These are phyloP conservation scores for Plicaturopsis crispa DNA, from an alignment of 768 basidiomycete species.

Conservation along the genomic window DNA sequence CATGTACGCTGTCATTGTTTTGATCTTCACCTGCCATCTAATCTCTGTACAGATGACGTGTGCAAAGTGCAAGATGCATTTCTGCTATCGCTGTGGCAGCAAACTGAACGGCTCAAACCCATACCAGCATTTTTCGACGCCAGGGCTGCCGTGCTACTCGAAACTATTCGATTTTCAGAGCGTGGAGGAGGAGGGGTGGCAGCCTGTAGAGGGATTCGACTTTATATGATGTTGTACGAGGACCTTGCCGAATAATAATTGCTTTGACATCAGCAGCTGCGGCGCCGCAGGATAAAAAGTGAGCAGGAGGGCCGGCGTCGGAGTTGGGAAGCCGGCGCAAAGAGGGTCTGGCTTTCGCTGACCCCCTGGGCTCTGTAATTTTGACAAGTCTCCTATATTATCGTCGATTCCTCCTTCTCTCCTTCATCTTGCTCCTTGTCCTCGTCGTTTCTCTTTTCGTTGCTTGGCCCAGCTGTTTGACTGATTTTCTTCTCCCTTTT, in stretches of 20 bases:
- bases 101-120: slow-evolving; percentile 43
- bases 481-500: slow-evolving; percentile 25
- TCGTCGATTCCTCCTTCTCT: too few relatives aligned
- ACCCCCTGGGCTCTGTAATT: too few relatives aligned
- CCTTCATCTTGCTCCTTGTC: too few relatives aligned
- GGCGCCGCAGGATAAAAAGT: too few relatives aligned
- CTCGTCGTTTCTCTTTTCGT: slow-evolving; percentile 9
- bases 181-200: slow-evolving; percentile 36
- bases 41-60: slow-evolving; percentile 59
- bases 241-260: too few relatives aligned
- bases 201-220: slow-evolving; percentile 34
- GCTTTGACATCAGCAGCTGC: background rate
- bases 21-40: background rate
- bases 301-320: too few relatives aligned
- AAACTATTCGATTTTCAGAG: slow-evolving; percentile 55
- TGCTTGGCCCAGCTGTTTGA: slow-evolving; percentile 17
- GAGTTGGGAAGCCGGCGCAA: too few relatives aligned
- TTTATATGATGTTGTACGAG: background rate
- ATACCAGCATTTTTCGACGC: slow-evolving; percentile 62
- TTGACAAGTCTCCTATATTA: too few relatives aligned
- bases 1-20: slow-evolving; percentile 49
- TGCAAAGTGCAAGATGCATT: slow-evolving; percentile 65
- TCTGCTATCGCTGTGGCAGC: slow-evolving; percentile 74
- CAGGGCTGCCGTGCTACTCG: slow-evolving; percentile 45
- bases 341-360: too few relatives aligned